Evolutionary conservation across 257 asterid genomes (phyloP), one percentile per base, ranked within the genome.

Genomic region (Cruciata laevipes): DNA sequence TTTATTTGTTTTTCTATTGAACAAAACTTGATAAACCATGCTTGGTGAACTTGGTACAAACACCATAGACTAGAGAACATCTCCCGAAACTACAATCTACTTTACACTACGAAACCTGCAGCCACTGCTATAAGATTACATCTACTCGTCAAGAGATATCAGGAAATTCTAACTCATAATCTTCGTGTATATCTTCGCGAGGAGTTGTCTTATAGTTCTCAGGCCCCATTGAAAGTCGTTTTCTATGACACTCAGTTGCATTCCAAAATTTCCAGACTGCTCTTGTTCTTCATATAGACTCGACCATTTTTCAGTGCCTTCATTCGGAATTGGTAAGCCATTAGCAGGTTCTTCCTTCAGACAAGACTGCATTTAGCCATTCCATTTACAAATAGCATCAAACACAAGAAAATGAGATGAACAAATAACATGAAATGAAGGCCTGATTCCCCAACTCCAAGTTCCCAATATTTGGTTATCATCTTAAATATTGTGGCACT

Each of bases 191-290:
- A 42, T 11, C 67, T 63, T 77, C 32, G 79, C 73, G 37, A 89
- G 83, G 74, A 91, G 74, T 57, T 84, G 84, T 75, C 73, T 76
- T 42, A 91, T 72, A 3, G 86, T 76, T 77, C 78, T 78, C 78
- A 78, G 79, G 61, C 96, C 88, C 96, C 98, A 83, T 51, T 77
- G 79, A 61, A 80, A 18, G 58, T 82, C 82, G 13, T 58, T 70
- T 59, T 71, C 71, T 71, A 77, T 24, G n/a, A 82, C 71, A 58
- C 32, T 32, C 18, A 65, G 61, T 17, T 72, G 61, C 62, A 24
- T 16, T 14, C 38, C 32, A 6, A 30, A 16, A 5, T 30, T 37
- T 5, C 61, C 18, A 13, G 38, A 74, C 20, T 67, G 63, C 49
- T 44, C 76, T 27, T 67, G 52, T 64, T 53, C 72, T 73, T 57